phyloP scores from a whole-genome alignment of 257 asterid species.

The Solanum dulcamara region DNA sequence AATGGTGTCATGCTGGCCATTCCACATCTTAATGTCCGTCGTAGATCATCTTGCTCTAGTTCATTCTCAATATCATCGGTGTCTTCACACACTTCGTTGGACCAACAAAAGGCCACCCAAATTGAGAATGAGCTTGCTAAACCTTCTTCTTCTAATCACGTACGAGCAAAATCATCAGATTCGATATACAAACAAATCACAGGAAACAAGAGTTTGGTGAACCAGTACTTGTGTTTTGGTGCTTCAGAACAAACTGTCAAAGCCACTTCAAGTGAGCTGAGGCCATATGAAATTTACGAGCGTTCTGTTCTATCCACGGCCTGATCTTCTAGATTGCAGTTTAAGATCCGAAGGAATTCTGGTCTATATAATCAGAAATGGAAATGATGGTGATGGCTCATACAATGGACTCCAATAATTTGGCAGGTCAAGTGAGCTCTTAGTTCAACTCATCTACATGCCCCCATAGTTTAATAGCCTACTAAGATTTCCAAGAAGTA shows the following conservation, averaged over 20 bases:
- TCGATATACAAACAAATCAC: constrained; percentile 19
- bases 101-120: constrained; percentile 28
- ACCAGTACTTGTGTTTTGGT: constrained; percentile 67
- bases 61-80: constrained; percentile 55
- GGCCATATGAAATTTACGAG: constrained; percentile 44
- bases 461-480: background rate
- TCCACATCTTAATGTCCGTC: constrained; percentile 23
- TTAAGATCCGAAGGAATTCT: background rate
- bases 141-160: constrained; percentile 22
- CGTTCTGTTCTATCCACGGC: constrained; percentile 46
- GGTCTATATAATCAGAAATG: background rate
- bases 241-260: constrained; percentile 21
- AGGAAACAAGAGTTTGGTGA: constrained; percentile 35
- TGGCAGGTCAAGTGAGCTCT: background rate
- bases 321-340: constrained; percentile 5
- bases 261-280: constrained; percentile 8
- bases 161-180: background rate
- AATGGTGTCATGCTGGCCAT: constrained; percentile 63
- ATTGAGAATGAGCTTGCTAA: constrained; percentile 33
- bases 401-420: background rate
- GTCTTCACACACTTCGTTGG: constrained; percentile 55
- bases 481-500: background rate
- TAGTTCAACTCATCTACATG: background rate
- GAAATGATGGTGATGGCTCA: background rate
- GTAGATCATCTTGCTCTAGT: constrained; percentile 63